Conservation (phyloP, 192 early-diverging fungal species). For the Cladochytrium replicatum region DNA sequence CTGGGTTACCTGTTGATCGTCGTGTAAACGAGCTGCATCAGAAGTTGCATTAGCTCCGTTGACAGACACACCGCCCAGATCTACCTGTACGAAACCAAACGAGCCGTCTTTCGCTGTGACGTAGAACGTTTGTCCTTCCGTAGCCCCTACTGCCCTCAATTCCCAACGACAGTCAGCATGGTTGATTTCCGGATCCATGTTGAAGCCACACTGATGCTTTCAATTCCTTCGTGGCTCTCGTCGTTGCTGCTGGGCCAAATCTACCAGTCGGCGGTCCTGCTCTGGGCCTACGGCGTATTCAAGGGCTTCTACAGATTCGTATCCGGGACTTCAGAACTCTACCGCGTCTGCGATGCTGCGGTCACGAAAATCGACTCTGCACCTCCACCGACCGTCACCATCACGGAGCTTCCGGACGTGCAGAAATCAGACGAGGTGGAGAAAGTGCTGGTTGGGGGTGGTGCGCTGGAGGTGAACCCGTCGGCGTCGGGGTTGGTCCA, state of each 20-base stretch:
- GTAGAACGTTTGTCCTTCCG: slow-evolving; percentile 87
- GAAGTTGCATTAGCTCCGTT: background rate
- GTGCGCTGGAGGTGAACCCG: background rate
- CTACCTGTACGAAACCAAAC: slow-evolving; percentile 76
- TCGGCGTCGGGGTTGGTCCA: too few relatives aligned
- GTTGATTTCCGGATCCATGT: too few relatives aligned
- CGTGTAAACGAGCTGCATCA: slow-evolving; percentile 57
- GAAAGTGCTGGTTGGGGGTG: background rate
- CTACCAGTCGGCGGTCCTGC: slow-evolving; percentile 35
- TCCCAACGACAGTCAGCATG: too few relatives aligned
- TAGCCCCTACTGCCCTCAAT: slow-evolving; percentile 29
- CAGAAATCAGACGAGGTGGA: background rate
- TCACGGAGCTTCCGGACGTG: background rate
- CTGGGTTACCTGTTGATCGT: slow-evolving; percentile 53
- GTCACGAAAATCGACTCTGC: slow-evolving; percentile 8
- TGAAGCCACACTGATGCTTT: too few relatives aligned
- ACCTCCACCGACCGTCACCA: background rate
- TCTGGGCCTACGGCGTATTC: slow-evolving; percentile 41
- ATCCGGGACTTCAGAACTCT: slow-evolving; percentile 56
- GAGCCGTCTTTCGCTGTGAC: slow-evolving; percentile 60
- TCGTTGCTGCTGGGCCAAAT: too few relatives aligned
- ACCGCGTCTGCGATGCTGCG: slow-evolving; percentile 20
- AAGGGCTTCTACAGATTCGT: slow-evolving; percentile 40
- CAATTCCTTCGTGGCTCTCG: too few relatives aligned
- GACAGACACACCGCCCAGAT: background rate